phyloP scores from a whole-genome alignment of 495 filamentous ascomycete species.

The Neurospora sublineolata region DNA sequence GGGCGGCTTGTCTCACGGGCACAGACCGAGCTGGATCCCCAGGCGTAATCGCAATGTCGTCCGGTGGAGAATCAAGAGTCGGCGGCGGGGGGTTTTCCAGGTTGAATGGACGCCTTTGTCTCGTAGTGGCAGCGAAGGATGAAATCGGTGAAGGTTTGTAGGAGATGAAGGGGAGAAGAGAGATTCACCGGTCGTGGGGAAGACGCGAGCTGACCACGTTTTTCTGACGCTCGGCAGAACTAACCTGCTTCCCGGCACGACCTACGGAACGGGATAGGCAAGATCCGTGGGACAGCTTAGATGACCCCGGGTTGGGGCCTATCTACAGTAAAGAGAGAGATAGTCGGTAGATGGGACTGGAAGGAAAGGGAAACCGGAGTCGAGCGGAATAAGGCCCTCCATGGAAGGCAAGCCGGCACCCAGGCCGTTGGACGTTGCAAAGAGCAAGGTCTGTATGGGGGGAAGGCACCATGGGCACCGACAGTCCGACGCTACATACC shows the following conservation, averaged over 20 bases:
- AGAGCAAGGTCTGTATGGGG: neutral
- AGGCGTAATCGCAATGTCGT: constrained; percentile 1
- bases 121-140: constrained; percentile 12
- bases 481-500: neutral
- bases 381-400: neutral
- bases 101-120: constrained; percentile 15
- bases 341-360: neutral
- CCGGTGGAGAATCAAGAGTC: constrained; percentile 15
- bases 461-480: neutral
- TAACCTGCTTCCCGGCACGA: neutral
- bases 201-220: constrained; percentile 13
- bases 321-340: neutral
- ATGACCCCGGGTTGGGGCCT: neutral
- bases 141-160: constrained; percentile 22
- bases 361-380: neutral
- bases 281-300: neutral
- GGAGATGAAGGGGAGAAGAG: constrained; percentile 19
- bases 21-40: constrained; percentile 7
- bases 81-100: neutral
- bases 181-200: constrained; percentile 24
- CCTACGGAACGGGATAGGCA: neutral
- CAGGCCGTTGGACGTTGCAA: neutral
- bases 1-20: constrained; percentile 14
- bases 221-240: constrained; percentile 1
- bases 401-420: neutral